phyloP scores from a whole-genome alignment of 2,329 filamentous ascomycete genomes.

The Pestalotiopsis sp. region DNA sequence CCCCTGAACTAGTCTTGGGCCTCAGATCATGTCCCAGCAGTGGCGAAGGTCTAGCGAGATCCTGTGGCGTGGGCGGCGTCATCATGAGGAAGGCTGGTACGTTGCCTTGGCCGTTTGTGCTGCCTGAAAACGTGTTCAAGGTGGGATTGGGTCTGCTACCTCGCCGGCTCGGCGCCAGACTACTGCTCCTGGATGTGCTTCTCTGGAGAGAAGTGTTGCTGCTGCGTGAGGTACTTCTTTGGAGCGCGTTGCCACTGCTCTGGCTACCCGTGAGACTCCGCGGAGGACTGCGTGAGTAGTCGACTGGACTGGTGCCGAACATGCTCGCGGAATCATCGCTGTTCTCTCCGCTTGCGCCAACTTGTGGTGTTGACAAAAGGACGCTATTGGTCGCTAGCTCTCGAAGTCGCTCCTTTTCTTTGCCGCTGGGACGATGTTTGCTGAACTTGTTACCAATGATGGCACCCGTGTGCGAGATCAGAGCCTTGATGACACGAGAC shows the following conservation, averaged over 20 bases:
- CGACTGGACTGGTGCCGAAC: constrained; percentile 55
- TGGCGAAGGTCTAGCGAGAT: constrained; percentile 18
- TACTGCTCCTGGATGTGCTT: constrained; percentile 55
- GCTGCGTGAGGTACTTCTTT: constrained; percentile 50
- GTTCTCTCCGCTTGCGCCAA: constrained; percentile 47
- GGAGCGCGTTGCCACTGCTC: constrained; percentile 47
- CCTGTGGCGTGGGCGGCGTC: constrained; percentile 30
- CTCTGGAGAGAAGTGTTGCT: constrained; percentile 46
- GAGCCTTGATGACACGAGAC: constrained; percentile 88
- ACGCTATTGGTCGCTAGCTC: constrained; percentile 82
- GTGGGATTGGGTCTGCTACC: constrained; percentile 38
- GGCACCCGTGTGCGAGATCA: constrained; percentile 93
- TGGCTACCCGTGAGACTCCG: constrained; percentile 53
- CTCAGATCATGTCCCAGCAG: constrained; percentile 27
- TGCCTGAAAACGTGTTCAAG: constrained; percentile 20
- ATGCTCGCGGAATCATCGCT: constrained; percentile 61
- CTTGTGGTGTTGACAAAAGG: constrained; percentile 52
- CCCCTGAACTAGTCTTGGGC: neutral
- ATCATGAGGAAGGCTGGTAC: constrained; percentile 34
- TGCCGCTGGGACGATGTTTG: constrained; percentile 79
- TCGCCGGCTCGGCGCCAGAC: constrained; percentile 48
- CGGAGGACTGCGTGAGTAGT: constrained; percentile 62
- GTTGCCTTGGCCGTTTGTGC: constrained; percentile 26
- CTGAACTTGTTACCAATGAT: constrained; percentile 98
- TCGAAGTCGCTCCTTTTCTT: constrained; percentile 77